Base-by-base conservation (phyloP, 495 filamentous ascomycete species). In the Penicillium canescens region DNA sequence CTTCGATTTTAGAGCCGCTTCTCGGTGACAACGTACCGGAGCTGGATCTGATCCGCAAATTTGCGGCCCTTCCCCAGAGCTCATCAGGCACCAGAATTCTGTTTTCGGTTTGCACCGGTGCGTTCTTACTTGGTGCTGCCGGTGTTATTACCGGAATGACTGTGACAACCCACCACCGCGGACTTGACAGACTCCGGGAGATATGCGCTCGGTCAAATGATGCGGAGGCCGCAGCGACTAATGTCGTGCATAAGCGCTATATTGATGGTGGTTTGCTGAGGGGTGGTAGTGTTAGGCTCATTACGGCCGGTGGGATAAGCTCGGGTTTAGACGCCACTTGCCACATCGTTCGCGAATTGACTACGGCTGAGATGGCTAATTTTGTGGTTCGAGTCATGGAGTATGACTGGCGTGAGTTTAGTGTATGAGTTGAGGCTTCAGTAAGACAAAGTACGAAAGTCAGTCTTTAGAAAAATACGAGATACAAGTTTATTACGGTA, bases 251-350 rank as follows among this genome's bases (percentile, higher is more conserved):
- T 54, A 85, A 88, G 63, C 79, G 89, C 59, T 91, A 90, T 57
- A 82, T 92, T 8, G 88, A 92, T 62, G 85, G 82, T 6, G 78
- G 81, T 52, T 37, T 37, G 10, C 75, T 90, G 75, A 78, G 79
- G 28, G 77, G 89, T 26, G 82, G 83, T 62, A 85, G 87, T 14
- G 78, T 92, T 63, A 78, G 86, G 55, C 80, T 95, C 40, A 82
- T 95, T 56, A 93, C 90, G 33, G 79, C 78, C 65, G 88, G 89
- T 48, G 90, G 90, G 43, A 75, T 90, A 46, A 86, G 84, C 55
- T 83, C 85, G 65, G 90, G 90, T 54, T 70, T 93, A 28, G 90
- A 95, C 76, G 90, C 88, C 16, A 73, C 82, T 52, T 71, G 92
- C 70, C 90, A 92, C 73, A 72, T 95, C 59, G 86, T 93, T 43